Evolutionary conservation across 1,284 basidiomycete species (phyloP), one percentile per base, ranked within the genome.

Genomic region (Ceratobasidium sp.): DNA sequence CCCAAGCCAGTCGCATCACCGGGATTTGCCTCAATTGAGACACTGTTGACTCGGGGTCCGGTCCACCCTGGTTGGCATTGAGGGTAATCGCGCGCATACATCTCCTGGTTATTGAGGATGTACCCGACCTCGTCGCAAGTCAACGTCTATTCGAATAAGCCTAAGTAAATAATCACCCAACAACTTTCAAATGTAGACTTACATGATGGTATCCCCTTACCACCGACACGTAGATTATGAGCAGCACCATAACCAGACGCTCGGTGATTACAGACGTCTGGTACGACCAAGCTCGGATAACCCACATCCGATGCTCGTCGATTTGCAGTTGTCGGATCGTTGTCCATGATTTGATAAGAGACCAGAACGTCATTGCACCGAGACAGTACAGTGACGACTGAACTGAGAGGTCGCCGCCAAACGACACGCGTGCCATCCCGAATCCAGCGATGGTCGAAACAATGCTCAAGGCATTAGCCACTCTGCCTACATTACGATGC

Each of bases 341-440:
- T 17, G 7, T 69, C 67, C 67, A 69, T 13, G 49, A 52, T n/a
- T 49, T 25, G 11, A 57, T 40, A 11, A 69, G 9, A 37, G 67
- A 56, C 44, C 57, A 73, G 9, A 52, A 13, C 0, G 69, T 62
- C 56, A 73, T 73, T 5, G 49, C 32, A 22, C 69, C 57, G 25
- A 73, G 57, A 1, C 43, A 17, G 32, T 61, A 62, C 7, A 51
- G 9, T 4, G 34, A 19, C 11, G 57, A 32, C 43, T 52, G 69
- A 62, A 46, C 52, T 19, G 57, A 5, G 49, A 73, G 57, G 29
- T 73, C 69, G 17, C 69, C 69, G 19, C 69, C 69, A 62, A 61
- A 73, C 44, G 69, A 61, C 4, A 61, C 57, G n/a, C 34, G 69
- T 19, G 57, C 69, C 5, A 73, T 62, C 3, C 69, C 69, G 25